These are phyloP conservation scores for Umbelopsis sp. DNA, from an alignment of 371 early-diverging fungal species.

Conservation along the genomic window DNA sequence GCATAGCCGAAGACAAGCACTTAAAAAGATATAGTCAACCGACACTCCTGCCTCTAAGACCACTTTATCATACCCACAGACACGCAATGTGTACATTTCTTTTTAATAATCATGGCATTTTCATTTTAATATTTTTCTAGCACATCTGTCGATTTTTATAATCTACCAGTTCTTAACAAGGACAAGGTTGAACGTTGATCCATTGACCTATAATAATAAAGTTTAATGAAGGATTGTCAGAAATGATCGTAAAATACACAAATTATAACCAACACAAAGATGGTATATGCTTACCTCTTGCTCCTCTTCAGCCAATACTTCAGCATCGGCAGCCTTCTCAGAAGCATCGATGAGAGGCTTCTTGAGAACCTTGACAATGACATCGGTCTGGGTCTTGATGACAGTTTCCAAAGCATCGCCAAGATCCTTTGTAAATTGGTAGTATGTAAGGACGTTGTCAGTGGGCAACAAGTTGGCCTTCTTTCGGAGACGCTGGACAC, in stretches of 20 bases:
- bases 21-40: background rate
- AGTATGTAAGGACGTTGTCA: slow-evolving; percentile 87
- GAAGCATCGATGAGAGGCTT: slow-evolving; percentile 49
- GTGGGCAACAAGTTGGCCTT: slow-evolving; percentile 83
- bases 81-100: background rate
- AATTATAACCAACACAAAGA: background rate
- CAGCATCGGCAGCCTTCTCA: slow-evolving; percentile 38
- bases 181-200: slow-evolving; percentile 44
- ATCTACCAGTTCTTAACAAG: slow-evolving; percentile 35
- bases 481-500: slow-evolving; percentile 98
- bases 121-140: background rate
- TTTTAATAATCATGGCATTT: background rate
- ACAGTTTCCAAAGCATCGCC: slow-evolving; percentile 69
- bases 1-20: background rate
- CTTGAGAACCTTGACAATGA: slow-evolving; percentile 78
- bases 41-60: background rate
- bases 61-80: background rate
- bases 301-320: slow-evolving; percentile 69
- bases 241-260: too few relatives aligned
- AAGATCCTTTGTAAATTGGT: slow-evolving; percentile 73
- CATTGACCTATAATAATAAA: slow-evolving; percentile 30
- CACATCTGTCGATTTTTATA: background rate
- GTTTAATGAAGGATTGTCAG: background rate
- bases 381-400: slow-evolving; percentile 73
- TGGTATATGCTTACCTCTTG: slow-evolving; percentile 63